Percentiles rank a stretch among this genome's conserved stretches.
Conservation (phyloP, 768 basidiomycete genomes). For the Rhodotorula sphaerocarpa region DNA sequence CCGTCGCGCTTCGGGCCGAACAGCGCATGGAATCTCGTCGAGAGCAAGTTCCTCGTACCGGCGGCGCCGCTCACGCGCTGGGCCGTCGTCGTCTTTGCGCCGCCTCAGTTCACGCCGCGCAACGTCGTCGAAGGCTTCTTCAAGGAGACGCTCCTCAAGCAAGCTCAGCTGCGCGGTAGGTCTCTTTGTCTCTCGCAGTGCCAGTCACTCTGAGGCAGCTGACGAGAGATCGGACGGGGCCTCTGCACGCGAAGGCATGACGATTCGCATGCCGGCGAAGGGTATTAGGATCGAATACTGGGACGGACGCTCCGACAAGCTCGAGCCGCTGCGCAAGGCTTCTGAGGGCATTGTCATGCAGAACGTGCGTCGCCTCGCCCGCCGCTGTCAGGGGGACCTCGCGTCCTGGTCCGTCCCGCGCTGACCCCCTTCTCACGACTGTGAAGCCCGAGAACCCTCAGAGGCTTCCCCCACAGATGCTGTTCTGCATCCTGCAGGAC, state of each 20-base stretch:
- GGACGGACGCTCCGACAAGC: neutral
- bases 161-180: conserved; percentile 2
- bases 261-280: neutral
- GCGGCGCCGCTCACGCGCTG: conserved; percentile 23
- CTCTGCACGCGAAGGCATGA: neutral
- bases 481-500: conserved; percentile 25
- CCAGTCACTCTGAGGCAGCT: neutral
- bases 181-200: neutral
- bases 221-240: neutral
- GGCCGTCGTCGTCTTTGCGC: conserved; percentile 17
- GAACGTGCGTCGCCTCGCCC: neutral
- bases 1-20: too few species aligned
- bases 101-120: neutral
- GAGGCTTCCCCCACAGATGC: conserved; percentile 10
- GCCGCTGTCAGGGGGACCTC: too few species aligned
- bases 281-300: neutral
- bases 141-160: neutral
- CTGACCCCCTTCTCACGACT: too few species aligned
- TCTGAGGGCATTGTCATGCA: neutral
- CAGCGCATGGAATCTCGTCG: conserved; percentile 25
- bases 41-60: conserved; percentile 13
- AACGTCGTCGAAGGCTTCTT: conserved; percentile 8
- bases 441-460: conserved; percentile 11
- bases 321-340: neutral
- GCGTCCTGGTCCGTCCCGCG: neutral